phyloP scores from a whole-genome alignment of 768 basidiomycete species.

The Naematelia encephala region DNA sequence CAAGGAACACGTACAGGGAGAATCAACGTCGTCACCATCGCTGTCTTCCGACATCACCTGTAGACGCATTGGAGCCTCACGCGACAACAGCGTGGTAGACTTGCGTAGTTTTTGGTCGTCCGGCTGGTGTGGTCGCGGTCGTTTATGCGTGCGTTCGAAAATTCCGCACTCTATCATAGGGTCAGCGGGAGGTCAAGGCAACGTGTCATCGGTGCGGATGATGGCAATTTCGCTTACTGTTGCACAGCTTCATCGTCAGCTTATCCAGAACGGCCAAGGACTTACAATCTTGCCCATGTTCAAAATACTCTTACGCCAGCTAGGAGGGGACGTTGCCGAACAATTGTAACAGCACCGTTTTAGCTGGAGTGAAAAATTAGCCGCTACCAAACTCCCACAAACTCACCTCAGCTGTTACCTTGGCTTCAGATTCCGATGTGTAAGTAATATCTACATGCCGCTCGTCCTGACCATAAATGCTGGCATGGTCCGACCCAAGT shows the following conservation, averaged over 20 bases:
- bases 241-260: background rate
- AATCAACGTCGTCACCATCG: background rate
- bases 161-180: conserved; percentile 5
- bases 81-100: background rate
- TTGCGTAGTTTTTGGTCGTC: conserved; percentile 10
- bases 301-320: conserved; percentile 8
- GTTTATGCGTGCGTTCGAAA: conserved; percentile 6
- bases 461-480: background rate
- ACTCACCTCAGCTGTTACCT: conserved; percentile 2
- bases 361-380: background rate
- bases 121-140: conserved; percentile 4
- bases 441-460: conserved; percentile 1
- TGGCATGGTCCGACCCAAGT: background rate
- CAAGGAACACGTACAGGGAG: background rate
- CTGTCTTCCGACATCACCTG: background rate
- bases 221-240: background rate
- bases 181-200: background rate
- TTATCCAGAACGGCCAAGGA: background rate
- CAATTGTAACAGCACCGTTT: conserved; percentile 4
- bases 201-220: too few relatives aligned
- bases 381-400: background rate
- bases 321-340: conserved; percentile 1
- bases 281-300: conserved; percentile 8
- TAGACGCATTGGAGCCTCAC: background rate
- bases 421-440: conserved; percentile 3